phyloP scores from a whole-genome alignment of 1,284 basidiomycete genomes.

The Serendipita sp. region DNA sequence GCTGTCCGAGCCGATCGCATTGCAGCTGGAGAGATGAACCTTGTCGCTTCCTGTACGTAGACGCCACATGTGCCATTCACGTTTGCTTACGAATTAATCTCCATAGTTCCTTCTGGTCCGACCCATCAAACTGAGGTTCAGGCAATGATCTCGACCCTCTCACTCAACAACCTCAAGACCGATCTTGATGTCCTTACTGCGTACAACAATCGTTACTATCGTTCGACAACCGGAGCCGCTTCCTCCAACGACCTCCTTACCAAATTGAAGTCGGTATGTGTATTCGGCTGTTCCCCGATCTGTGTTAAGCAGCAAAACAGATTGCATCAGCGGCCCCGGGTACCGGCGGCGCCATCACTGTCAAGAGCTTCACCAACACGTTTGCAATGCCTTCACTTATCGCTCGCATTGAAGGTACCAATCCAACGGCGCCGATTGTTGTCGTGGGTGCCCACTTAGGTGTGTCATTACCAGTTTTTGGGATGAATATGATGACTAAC shows the following conservation, averaged over 20 bases:
- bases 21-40: neutral
- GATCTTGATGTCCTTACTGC: constrained; percentile 27
- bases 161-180: constrained; percentile 28
- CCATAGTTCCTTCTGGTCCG: constrained; percentile 19
- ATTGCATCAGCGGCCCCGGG: neutral
- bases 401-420: constrained; percentile 31
- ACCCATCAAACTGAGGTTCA: constrained; percentile 27
- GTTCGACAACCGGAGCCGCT: constrained; percentile 25
- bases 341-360: constrained; percentile 17
- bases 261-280: neutral
- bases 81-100: constrained; percentile 16
- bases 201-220: constrained; percentile 35
- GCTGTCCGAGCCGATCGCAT: neutral
- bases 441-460: constrained; percentile 48
- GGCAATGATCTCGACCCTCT: constrained; percentile 27
- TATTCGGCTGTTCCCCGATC: neutral
- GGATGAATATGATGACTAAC: constrained; percentile 37
- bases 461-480: constrained; percentile 47
- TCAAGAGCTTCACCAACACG: constrained; percentile 35
- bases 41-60: neutral
- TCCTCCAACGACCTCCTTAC: constrained; percentile 28
- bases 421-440: constrained; percentile 28
- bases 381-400: constrained; percentile 57
- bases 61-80: neutral
- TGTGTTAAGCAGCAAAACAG: neutral